Percentiles rank a stretch among this genome's conserved stretches.
phyloP scores from a whole-genome alignment of 345 rosid species.

The Hirschfeldia incana region DNA sequence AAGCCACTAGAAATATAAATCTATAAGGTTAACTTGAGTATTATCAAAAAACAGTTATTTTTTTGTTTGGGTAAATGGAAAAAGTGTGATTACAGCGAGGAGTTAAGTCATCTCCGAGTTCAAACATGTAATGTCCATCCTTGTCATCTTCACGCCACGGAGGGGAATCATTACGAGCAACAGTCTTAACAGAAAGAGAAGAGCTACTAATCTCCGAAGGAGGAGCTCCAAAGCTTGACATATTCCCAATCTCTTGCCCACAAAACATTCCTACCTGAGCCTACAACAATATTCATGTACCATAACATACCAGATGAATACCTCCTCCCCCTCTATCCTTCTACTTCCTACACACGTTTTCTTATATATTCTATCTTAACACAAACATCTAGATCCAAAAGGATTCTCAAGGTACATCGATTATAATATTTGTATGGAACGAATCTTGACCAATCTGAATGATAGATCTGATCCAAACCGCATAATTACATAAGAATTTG shows the following conservation, averaged over 20 bases:
- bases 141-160: constrained; percentile 96
- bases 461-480: constrained; percentile 19
- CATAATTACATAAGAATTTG: constrained; percentile 1
- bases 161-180: constrained; percentile 75
- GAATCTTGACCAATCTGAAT: not conserved
- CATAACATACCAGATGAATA: constrained; percentile 51
- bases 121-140: constrained; percentile 98
- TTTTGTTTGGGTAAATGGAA: constrained; percentile 37
- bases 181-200: constrained; percentile 52
- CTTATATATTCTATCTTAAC: not conserved
- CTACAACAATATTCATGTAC: constrained; percentile 90
- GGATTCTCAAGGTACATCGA: not conserved
- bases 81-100: constrained; percentile 90
- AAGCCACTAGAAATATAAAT: not conserved
- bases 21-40: constrained; percentile 12
- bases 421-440: not conserved
- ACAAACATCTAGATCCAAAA: constrained; percentile 2
- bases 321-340: constrained; percentile 33
- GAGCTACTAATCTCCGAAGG: constrained; percentile 47
- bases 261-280: constrained; percentile 95
- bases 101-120: constrained; percentile 87
- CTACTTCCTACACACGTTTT: constrained; percentile 14
- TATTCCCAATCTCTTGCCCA: constrained; percentile 87
- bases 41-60: constrained; percentile 21
- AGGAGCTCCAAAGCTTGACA: constrained; percentile 70